phyloP scores from a whole-genome alignment of 495 filamentous ascomycete species.

The Thermothielavioides terrestris region DNA sequence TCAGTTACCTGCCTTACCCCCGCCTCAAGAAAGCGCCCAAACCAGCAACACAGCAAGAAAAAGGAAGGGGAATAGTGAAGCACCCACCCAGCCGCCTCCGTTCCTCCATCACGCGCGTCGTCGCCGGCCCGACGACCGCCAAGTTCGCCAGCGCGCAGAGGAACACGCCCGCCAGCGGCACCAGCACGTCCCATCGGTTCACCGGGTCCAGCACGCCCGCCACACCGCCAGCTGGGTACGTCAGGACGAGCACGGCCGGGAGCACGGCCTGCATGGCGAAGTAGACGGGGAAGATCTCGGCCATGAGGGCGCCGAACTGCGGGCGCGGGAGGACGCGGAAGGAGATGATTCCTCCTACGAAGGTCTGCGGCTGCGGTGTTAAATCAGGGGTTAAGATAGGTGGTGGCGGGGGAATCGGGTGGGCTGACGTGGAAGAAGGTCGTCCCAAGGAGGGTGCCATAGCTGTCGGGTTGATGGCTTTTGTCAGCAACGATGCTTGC shows the following conservation, averaged over 20 bases:
- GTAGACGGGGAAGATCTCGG: conserved; percentile 76
- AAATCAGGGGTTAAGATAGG: too few relatives aligned
- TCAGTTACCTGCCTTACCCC: not conserved
- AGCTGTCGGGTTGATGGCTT: conserved; percentile 42
- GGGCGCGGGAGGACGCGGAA: conserved; percentile 67
- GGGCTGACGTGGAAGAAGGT: conserved; percentile 64
- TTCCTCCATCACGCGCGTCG: conserved; percentile 61
- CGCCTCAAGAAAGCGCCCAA: too few relatives aligned
- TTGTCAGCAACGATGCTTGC: too few relatives aligned
- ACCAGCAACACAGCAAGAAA: not conserved
- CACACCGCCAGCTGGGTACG: conserved; percentile 55
- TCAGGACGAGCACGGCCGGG: conserved; percentile 66
- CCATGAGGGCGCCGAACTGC: conserved; percentile 72
- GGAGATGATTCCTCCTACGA: conserved; percentile 66
- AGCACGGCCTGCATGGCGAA: conserved; percentile 72
- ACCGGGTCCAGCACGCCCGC: conserved; percentile 46
- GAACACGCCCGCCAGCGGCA: conserved; percentile 58
- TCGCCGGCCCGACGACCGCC: conserved; percentile 59
- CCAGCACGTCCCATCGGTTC: conserved; percentile 50
- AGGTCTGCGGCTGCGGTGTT: conserved; percentile 51
- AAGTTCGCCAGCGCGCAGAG: conserved; percentile 58
- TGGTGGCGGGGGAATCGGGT: not conserved
- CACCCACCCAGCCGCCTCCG: conserved; percentile 66
- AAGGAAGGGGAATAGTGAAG: not conserved
- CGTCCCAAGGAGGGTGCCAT: conserved; percentile 69